Evolutionary conservation across 106 monocot genomes (phyloP).

Genomic region (Chionographis japonica): DNA sequence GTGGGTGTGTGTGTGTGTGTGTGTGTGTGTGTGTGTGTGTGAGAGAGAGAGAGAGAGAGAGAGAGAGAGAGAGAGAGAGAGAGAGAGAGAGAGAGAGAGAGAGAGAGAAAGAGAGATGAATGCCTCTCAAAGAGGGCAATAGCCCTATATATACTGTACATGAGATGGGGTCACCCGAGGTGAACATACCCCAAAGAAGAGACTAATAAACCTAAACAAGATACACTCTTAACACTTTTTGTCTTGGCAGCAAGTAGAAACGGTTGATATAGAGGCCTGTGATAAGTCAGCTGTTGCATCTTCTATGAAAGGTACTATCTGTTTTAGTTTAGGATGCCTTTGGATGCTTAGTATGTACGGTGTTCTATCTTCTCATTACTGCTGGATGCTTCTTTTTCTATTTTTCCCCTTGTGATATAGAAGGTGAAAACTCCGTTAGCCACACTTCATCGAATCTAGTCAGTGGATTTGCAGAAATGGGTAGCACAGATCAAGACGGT

Average conservation of each 20-base stretch:
- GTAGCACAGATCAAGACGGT: constrained; percentile 32
- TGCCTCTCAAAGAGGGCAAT: no score
- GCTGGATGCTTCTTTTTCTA: not conserved
- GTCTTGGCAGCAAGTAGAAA: constrained; percentile 35
- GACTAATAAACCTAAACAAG: no score
- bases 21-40: no score
- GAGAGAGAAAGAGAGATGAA: no score
- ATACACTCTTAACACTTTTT: not conserved
- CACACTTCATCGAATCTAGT: constrained; percentile 17
- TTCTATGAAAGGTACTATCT: constrained; percentile 36
- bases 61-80: no score
- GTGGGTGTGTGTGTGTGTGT: no score
- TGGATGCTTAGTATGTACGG: not conserved
- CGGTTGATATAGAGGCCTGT: constrained; percentile 35
- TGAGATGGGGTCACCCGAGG: no score
- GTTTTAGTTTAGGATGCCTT: not conserved
- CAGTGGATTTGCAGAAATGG: constrained; percentile 24
- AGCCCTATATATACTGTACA: no score
- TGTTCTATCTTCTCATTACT: not conserved
- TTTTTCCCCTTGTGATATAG: not conserved
- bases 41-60: no score
- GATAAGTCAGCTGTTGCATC: constrained; percentile 30
- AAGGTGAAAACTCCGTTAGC: constrained; percentile 38
- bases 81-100: no score
- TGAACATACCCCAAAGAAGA: no score